Evolutionary conservation across 2,329 filamentous ascomycete species (phyloP), one percentile per base, ranked within the genome.

Genomic region (Didymella pomorum): DNA sequence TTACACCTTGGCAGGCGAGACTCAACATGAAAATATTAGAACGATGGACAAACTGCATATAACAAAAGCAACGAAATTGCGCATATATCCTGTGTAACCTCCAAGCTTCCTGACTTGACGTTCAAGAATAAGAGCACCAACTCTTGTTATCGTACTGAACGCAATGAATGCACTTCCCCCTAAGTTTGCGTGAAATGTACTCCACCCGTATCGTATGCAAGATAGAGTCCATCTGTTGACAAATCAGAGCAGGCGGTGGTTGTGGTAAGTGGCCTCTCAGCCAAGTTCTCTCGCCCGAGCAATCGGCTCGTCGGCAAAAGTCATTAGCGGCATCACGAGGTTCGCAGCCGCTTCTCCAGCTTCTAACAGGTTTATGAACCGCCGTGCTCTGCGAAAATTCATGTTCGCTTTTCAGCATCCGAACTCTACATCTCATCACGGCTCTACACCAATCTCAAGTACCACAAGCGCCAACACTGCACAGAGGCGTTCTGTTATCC

Each of bases 281-380:
- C 39, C 49, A 52, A 25, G 37, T 33, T 33, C 39, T 43, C 48
- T 51, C 39, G 39, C 39, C 37, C 26, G 37, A 26, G 26, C 3
- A 8, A 4, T 52, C 28, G 49, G 39, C 14, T 33, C 37, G 7
- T 43, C 49, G 49, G 49, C 41, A 37, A 21, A 25, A 39, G 23
- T 26, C 16, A 29, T 16, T 8, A 49, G 8, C 46, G 18, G 16
- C 7, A 49, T 28, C 25, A 14, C 23, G 7, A 35, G 16, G 31
- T n/a, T n/a, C 14, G 16, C 16, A n/a, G 16, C 31, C 14, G 18
- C 1, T 35, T 16, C n/a, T 35, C 11, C 33, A 28, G n/a, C 23
- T 3, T 10, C 14, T 8, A 8, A 29, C 0, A 14, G 2, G 31
- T 23, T 41, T 29, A 28, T 49, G 28, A 49, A 23, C 18, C 20